Conservation (phyloP, 2,329 filamentous ascomycete species). For the Magnaporthiopsis poae region DNA sequence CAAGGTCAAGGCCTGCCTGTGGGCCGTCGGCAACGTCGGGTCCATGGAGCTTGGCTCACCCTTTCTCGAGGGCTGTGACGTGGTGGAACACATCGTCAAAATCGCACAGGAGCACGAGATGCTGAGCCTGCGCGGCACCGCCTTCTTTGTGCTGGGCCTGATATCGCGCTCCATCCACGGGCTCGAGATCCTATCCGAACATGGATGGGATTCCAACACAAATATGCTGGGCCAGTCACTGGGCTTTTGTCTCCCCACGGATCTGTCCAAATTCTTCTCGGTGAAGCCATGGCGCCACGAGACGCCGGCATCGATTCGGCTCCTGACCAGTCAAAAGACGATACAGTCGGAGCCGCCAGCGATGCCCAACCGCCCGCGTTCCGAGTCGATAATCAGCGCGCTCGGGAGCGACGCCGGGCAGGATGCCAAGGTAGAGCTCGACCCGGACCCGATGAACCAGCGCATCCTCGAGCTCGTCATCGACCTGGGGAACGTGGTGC, state of each 20-base stretch:
- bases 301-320: slow-evolving; percentile 34
- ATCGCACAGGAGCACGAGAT: slow-evolving; percentile 84
- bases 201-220: slow-evolving; percentile 87
- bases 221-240: slow-evolving; percentile 73
- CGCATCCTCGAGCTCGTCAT: slow-evolving; percentile 76
- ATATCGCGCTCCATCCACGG: slow-evolving; percentile 88
- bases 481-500: slow-evolving; percentile 84
- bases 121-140: slow-evolving; percentile 86
- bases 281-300: slow-evolving; percentile 51
- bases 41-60: slow-evolving; percentile 95
- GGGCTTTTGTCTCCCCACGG: slow-evolving; percentile 74
- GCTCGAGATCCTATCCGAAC: slow-evolving; percentile 77
- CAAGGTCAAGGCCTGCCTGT: slow-evolving; percentile 93
- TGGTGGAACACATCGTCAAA: slow-evolving; percentile 74
- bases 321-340: slow-evolving; percentile 45
- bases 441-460: slow-evolving; percentile 46
- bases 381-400: slow-evolving; percentile 25
- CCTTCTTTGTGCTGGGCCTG: slow-evolving; percentile 88
- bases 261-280: slow-evolving; percentile 70
- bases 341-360: slow-evolving; percentile 34
- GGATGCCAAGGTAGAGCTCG: slow-evolving; percentile 25
- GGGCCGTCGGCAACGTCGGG: slow-evolving; percentile 95
- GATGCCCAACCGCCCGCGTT: slow-evolving; percentile 29
- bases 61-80: slow-evolving; percentile 81
- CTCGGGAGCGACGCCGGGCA: slow-evolving; percentile 16